phyloP scores from a whole-genome alignment of 495 filamentous ascomycete genomes.

The Cenococcum geophilum region DNA sequence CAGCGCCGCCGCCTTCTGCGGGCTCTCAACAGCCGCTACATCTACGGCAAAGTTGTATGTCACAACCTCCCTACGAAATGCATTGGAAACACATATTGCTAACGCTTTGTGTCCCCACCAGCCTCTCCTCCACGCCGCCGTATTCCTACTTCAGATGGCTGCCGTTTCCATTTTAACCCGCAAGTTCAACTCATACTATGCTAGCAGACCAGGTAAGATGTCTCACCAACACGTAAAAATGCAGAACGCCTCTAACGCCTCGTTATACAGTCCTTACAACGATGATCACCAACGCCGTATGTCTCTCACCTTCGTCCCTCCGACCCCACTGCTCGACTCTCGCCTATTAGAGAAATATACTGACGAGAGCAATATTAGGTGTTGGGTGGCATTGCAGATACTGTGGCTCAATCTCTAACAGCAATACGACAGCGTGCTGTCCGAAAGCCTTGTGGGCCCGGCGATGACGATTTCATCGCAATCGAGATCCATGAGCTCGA shows the following conservation, averaged over 20 bases:
- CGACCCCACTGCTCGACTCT: not conserved
- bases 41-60: conserved; percentile 40
- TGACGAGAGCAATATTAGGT: conserved; percentile 42
- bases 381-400: conserved; percentile 89
- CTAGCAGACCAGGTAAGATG: conserved; percentile 66
- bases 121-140: conserved; percentile 80
- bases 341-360: not conserved
- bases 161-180: conserved; percentile 71
- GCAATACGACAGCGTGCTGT: conserved; percentile 63
- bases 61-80: not conserved
- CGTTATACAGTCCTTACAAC: conserved; percentile 72
- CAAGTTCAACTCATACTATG: conserved; percentile 91
- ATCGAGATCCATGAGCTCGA: conserved; percentile 89
- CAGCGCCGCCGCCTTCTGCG: conserved; percentile 35
- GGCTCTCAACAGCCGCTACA: conserved; percentile 40
- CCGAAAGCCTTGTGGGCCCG: conserved; percentile 50
- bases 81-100: not conserved
- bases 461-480: conserved; percentile 64
- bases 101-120: conserved; percentile 35
- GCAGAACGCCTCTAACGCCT: conserved; percentile 29
- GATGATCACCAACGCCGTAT: conserved; percentile 95
- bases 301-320: conserved; percentile 27
- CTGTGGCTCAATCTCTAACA: conserved; percentile 88
- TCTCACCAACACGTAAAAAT: not conserved
- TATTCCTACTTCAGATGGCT: conserved; percentile 84